Evolutionary conservation across 768 basidiomycete genomes (phyloP), one percentile per base, ranked within the genome.

Genomic region (Boletus sp.): DNA sequence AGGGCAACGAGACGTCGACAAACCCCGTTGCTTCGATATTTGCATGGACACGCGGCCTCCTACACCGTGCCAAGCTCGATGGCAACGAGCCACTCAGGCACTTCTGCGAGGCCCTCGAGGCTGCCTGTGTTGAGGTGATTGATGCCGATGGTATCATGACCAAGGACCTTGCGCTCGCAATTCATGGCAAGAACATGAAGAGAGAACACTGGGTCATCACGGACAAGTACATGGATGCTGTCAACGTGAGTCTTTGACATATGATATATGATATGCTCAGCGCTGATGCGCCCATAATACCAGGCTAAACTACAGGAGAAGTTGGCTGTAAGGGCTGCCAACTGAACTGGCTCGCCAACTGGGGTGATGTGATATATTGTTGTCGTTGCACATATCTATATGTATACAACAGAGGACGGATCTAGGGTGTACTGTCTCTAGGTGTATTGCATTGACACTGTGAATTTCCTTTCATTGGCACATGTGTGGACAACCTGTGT

Each of bases 21-120:
- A 99, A 99, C 83, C 95, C 96, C 40, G 94, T 98, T 64, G 96
- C 96, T 45, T 94, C 91, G 55, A 98, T 99, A 78, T 98, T 95
- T 67, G 96, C 96, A 8, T 99, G 96, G 96, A 98, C 96, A 15
- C 87, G 97, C 46, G 96, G 96, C 0, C 81, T 99, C 41, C 76
- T 92, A 52, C 93, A 94, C 76, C 88, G 94, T 63, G 95, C 94
- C 61, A 94, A 92, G 78, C 80, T 98, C 33, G 96, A 99, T 69
- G 77, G 77, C 40, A 98, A 96, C 70, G 83, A 83, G 20, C 78
- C 78, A 35, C 83, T 99, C 30, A 77, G 75, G 51, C 73, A 75
- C 46, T 99, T 96, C 75, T 92, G 89, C 64, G 65, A 79, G 47
- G 84, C 86, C 59, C 81, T 99, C 40, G 97, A 99, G 78, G 80